Base-by-base conservation (phyloP, 306 rosid species). In the Pyrus communis region DNA sequence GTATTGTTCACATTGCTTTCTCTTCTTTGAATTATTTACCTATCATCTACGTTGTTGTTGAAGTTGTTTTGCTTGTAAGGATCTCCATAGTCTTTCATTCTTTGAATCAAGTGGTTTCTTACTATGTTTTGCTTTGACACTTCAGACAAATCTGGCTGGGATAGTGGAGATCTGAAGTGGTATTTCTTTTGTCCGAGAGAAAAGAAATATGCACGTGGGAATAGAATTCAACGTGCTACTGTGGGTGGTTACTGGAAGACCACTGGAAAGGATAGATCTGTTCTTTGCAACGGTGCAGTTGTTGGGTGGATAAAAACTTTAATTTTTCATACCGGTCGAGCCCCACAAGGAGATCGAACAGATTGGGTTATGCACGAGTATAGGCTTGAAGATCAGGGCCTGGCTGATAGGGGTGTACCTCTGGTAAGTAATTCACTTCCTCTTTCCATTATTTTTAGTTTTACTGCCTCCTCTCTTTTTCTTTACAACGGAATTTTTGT, bases 281-380 rank as follows among this genome's bases (percentile, higher is more conserved):
- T 88, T 19, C 52, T 0, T 51, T 55, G 82, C 18, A 68, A 81
- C 11, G 73, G 63, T 46, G 77, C 23, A 28, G 77, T 79, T 33
- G 97, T 86, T n/a, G 98, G 97, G 68, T 75, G 58, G 82, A 89
- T 82, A 63, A 92, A 85, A 82, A 90, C 96, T 5, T 69, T 95
- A 83, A 74, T 93, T 22, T 95, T 90, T 81, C 93, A 92, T 79
- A 62, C 1, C 0, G 96, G 96, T 5, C 76, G 27, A 72, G 83
- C 97, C 1, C 91, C 88, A 7, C 66, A 19, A 28, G 97, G 96
- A 70, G 79, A 54, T 3, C 85, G 93, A 62, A 95, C 98, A 3
- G 73, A 95, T 84, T 95, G 98, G 98, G 97, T 92, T 25, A 82
- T 95, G 89, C 96, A 92, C 25, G 97, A 95, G 74, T 95, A 76